A percentile compares a stretch with the other conserved stretches of the same genome.
These are phyloP conservation scores for Musa schizocarpa DNA, from an alignment of 176 grass and related monocot genomes.

Conservation along the genomic window DNA sequence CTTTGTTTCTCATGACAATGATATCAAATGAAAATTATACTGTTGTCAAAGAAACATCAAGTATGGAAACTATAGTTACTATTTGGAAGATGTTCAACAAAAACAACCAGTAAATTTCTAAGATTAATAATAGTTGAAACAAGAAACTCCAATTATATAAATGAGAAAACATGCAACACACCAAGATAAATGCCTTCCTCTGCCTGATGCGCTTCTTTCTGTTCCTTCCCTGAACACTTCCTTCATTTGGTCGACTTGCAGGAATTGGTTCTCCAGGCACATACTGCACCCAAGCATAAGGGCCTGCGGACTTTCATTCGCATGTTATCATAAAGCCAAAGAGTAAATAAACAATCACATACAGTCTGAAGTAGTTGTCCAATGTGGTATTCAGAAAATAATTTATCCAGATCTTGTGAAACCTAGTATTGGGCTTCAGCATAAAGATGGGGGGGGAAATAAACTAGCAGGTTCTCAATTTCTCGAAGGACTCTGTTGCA, in stretches of 20 bases:
- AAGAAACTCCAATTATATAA: background rate
- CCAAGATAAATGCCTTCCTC: slow-evolving; percentile 31
- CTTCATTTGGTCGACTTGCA: slow-evolving; percentile 37
- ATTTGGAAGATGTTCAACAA: no score
- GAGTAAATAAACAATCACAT: background rate
- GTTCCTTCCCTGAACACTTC: slow-evolving; percentile 36
- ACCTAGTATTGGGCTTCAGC: background rate
- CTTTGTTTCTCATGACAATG: no score
- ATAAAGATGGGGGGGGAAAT: background rate
- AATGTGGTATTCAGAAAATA: background rate
- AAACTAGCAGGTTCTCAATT: background rate
- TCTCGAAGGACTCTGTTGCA: background rate
- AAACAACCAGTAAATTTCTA: no score
- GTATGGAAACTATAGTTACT: no score
- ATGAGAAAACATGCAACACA: background rate
- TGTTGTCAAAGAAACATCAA: no score
- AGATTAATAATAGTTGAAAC: no score
- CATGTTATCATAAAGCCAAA: background rate
- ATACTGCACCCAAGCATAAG: slow-evolving; percentile 46
- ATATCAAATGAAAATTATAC: no score
- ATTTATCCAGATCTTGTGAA: background rate
- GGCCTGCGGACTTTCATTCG: slow-evolving; percentile 22
- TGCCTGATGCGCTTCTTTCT: slow-evolving; percentile 43
- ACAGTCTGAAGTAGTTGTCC: background rate
- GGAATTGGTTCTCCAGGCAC: slow-evolving; percentile 42